Percentiles rank a stretch among this genome's conserved stretches.
Evolutionary conservation across 192 early-diverging fungal species (phyloP).

Genomic region (Funneliformis geosporum): DNA sequence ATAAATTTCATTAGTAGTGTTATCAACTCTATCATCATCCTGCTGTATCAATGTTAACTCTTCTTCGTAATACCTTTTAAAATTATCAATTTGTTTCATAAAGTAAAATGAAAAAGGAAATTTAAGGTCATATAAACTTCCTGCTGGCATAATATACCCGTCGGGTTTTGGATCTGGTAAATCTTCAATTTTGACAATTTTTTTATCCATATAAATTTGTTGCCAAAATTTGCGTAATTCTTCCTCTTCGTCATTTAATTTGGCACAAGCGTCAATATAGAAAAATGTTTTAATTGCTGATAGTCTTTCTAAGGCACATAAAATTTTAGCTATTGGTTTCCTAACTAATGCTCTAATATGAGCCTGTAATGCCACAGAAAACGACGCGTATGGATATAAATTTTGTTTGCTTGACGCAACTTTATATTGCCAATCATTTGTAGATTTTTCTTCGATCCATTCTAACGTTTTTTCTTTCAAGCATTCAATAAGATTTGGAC

Average conservation of each 20-base stretch:
- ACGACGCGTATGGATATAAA: constrained; percentile 25
- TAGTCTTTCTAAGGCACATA: constrained; percentile 22
- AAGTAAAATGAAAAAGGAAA: constrained; percentile 33
- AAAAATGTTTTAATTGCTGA: constrained; percentile 23
- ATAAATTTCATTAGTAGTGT: background rate
- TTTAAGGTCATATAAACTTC: background rate
- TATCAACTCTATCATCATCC: constrained; percentile 17
- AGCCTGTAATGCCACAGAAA: constrained; percentile 14
- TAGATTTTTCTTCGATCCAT: constrained; percentile 27
- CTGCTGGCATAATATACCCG: background rate
- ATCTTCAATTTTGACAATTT: constrained; percentile 4
- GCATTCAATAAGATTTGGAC: background rate
- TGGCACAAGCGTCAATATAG: background rate
- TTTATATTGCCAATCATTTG: constrained; percentile 20
- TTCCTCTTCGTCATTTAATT: background rate
- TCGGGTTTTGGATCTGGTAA: constrained; percentile 29
- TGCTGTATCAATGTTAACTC: constrained; percentile 8
- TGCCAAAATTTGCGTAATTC: constrained; percentile 24
- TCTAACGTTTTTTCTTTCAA: background rate
- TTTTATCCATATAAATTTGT: constrained; percentile 11
- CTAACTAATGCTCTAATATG: constrained; percentile 26
- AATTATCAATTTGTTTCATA: constrained; percentile 27
- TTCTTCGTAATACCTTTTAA: constrained; percentile 18
- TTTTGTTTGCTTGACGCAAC: constrained; percentile 23
- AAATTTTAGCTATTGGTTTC: constrained; percentile 23